Evolutionary conservation across 164 flowering plant species (phyloP).

Genomic region (Warburgia ugandensis): DNA sequence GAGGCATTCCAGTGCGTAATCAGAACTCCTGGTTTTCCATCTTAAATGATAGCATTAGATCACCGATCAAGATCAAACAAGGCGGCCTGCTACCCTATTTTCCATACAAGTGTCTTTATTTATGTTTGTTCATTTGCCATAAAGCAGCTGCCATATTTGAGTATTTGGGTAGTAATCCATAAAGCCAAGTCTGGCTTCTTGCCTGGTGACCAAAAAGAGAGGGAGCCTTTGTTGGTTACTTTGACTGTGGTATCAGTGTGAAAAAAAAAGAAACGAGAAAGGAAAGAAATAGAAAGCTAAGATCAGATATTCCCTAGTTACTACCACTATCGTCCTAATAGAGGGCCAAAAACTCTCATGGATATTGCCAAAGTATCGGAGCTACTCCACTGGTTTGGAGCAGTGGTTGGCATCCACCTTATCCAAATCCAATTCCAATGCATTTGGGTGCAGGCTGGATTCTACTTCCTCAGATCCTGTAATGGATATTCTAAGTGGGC

Average conservation of each 20-base stretch:
- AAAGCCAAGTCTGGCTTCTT: not conserved
- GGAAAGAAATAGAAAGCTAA: not conserved
- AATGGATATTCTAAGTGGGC: too few relatives aligned
- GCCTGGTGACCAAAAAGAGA: conserved; percentile 5
- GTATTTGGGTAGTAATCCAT: not conserved
- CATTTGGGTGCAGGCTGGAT: too few relatives aligned
- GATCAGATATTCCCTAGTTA: too few relatives aligned
- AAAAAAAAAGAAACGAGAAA: not conserved
- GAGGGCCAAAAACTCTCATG: too few relatives aligned
- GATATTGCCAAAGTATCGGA: too few relatives aligned
- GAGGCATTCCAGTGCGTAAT: not conserved
- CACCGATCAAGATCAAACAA: too few relatives aligned
- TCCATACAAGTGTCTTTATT: not conserved
- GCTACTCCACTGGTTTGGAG: too few relatives aligned
- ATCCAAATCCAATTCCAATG: too few relatives aligned
- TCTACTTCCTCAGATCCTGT: too few relatives aligned
- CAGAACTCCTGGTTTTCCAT: not conserved
- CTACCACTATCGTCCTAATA: too few relatives aligned
- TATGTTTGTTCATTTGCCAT: not conserved
- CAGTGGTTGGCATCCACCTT: too few relatives aligned
- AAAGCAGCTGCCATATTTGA: not conserved
- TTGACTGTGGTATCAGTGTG: conserved; percentile 5
- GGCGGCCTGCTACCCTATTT: not conserved
- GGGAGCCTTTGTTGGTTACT: not conserved
- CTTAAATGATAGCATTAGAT: not conserved